Percentiles rank a stretch among this genome's conserved stretches.
Evolutionary conservation across 495 filamentous ascomycete species (phyloP).

Genomic region (Tuber melanosporum): DNA sequence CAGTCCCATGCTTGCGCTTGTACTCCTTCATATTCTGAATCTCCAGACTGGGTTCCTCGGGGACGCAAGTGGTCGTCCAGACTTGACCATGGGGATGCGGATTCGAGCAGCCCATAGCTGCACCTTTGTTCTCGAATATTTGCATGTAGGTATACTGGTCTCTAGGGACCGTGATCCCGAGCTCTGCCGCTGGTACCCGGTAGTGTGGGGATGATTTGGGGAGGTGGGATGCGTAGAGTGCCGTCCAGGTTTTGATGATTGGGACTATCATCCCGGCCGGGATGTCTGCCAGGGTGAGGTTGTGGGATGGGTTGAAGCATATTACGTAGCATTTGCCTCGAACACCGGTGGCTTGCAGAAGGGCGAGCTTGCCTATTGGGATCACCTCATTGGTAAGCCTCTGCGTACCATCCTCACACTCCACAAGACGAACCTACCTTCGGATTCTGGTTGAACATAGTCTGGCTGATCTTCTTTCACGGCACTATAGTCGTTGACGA

Average conservation of each 20-base stretch:
- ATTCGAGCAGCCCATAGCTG: conserved; percentile 97
- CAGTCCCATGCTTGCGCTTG: conserved; percentile 60
- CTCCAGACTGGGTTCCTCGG: conserved; percentile 79
- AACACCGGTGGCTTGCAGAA: conserved; percentile 77
- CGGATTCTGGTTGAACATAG: conserved; percentile 53
- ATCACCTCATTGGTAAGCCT: background rate
- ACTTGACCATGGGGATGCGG: conserved; percentile 95
- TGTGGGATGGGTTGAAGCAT: conserved; percentile 82
- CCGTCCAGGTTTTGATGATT: conserved; percentile 77
- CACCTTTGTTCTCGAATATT: conserved; percentile 98
- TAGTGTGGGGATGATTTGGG: conserved; percentile 64
- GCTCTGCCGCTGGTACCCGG: conserved; percentile 46
- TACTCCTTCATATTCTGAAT: conserved; percentile 71
- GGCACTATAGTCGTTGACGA: conserved; percentile 96
- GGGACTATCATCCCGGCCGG: conserved; percentile 60
- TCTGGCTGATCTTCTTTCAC: conserved; percentile 85
- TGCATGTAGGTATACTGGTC: conserved; percentile 95
- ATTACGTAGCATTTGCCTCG: conserved; percentile 97
- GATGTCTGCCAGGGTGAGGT: conserved; percentile 87
- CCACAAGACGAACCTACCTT: conserved; percentile 23
- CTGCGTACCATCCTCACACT: conserved; percentile 43
- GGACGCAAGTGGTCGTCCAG: conserved; percentile 84
- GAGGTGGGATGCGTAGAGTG: conserved; percentile 76
- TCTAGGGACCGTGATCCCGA: conserved; percentile 54
- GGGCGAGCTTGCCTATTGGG: conserved; percentile 48